These are phyloP conservation scores for Annulohypoxylon moriforme DNA, from an alignment of 495 filamentous ascomycete species.

Conservation along the genomic window DNA sequence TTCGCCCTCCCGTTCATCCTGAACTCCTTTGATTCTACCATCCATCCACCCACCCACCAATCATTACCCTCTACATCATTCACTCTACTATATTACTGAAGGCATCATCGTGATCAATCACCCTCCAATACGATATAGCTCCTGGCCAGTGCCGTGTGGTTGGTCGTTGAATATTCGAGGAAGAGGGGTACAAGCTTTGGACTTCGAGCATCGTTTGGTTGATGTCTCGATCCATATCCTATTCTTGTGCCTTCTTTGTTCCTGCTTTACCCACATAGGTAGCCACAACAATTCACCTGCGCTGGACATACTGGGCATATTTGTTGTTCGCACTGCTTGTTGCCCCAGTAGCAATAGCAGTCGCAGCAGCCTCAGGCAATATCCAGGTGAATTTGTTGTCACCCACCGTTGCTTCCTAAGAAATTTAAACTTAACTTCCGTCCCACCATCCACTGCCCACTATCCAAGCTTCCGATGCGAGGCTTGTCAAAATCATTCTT, in stretches of 20 bases:
- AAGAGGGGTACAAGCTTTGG: slow-evolving; percentile 28
- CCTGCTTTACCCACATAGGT: background rate
- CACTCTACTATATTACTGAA: slow-evolving; percentile 35
- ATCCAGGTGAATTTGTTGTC: slow-evolving; percentile 13
- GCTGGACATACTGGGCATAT: background rate
- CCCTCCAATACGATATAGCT: slow-evolving; percentile 4
- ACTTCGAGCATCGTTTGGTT: slow-evolving; percentile 19
- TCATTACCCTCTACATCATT: slow-evolving; percentile 19
- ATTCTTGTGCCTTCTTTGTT: slow-evolving; percentile 6
- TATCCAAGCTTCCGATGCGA: slow-evolving; percentile 36
- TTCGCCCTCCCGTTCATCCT: background rate
- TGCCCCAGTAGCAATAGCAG: background rate
- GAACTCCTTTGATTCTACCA: slow-evolving; percentile 13
- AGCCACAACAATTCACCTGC: slow-evolving; percentile 1
- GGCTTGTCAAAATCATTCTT: slow-evolving; percentile 27
- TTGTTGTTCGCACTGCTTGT: background rate
- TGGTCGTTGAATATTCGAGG: slow-evolving; percentile 4
- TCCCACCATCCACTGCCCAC: slow-evolving; percentile 34
- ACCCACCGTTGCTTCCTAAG: background rate
- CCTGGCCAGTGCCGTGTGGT: slow-evolving; percentile 26
- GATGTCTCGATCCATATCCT: slow-evolving; percentile 28
- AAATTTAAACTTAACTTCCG: slow-evolving; percentile 20
- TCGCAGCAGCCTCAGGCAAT: background rate
- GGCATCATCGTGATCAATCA: slow-evolving; percentile 11
- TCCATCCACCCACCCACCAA: slow-evolving; percentile 12